Evolutionary conservation across 2,329 filamentous ascomycete species (phyloP).

Genomic region (Trichoderma sp.): DNA sequence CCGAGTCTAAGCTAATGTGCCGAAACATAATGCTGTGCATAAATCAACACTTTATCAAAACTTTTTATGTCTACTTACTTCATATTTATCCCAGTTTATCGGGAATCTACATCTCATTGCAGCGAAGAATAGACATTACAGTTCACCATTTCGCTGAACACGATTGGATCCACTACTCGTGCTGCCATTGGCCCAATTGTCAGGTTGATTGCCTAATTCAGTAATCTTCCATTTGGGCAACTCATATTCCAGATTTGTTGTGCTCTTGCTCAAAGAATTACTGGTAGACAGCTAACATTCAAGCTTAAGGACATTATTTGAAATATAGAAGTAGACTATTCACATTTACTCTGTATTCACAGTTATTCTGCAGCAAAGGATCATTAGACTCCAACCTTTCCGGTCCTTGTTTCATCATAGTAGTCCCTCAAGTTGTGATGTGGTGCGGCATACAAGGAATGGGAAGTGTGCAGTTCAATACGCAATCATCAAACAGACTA

Average conservation of each 20-base stretch:
- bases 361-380: background rate
- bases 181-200: background rate
- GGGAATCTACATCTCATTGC: background rate
- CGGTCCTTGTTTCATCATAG: no score
- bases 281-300: background rate
- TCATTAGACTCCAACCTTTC: background rate
- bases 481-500: no score
- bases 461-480: no score
- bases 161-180: background rate
- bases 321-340: no score
- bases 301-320: no score
- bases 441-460: background rate
- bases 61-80: background rate
- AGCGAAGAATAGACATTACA: background rate
- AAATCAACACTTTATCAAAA: rapidly evolving
- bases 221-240: background rate
- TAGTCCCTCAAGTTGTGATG: background rate
- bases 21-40: background rate
- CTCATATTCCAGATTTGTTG: background rate
- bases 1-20: background rate
- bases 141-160: background rate
- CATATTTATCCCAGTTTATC: background rate
- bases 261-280: background rate
- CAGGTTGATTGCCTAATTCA: constrained; percentile 6
- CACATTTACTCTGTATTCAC: no score